Base-by-base conservation (phyloP, 257 asterid genomes). In the Penstemon barbatus region DNA sequence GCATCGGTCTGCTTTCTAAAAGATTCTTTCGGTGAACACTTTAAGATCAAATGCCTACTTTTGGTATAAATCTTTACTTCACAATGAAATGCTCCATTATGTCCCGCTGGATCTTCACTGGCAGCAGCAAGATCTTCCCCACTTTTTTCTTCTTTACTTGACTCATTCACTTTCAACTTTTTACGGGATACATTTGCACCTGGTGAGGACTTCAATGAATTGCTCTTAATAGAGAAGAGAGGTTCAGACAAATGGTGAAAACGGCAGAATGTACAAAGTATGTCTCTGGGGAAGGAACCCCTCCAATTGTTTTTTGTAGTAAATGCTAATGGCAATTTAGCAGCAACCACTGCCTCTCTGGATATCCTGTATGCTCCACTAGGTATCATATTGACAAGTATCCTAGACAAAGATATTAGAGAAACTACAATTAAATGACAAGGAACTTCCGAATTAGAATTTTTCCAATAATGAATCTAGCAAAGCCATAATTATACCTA, bases 231-330 rank as follows among this genome's bases (percentile, higher is more conserved):
- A 63, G 79, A 78, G 79, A 92, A 80, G 62, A 80, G 76, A 54
- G 99, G 99, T 81, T 90, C 99, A 42, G 91, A 75, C 73, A 90
- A 77, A 73, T 76, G 84, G 75, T 85, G 90, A 76, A 79, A 86
- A 45, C 96, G 97, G 74, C 96, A 90, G 65, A 93, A 87, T 68
- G 95, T 77, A 69, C 78, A 76, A 6, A 93, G 92, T 54, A 87
- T 74, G 60, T 93, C 96, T 80, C 87, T 90, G 2, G 96, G 99
- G 37, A 80, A 74, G 62, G 88, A 72, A 59, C 96, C 97, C 86
- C 88, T 87, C 97, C 99, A 93, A 59, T 82, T 87, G 85, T 71
- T 77, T 79, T 79, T 84, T 40, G 91, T 76, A 12, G 96, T 85
- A 76, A 77, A 89, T 68, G 80, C 79, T 70, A 63, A 58, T 59